phyloP scores from a whole-genome alignment of 805 yeast genomes.

The Metschnikowia vanudenii region DNA sequence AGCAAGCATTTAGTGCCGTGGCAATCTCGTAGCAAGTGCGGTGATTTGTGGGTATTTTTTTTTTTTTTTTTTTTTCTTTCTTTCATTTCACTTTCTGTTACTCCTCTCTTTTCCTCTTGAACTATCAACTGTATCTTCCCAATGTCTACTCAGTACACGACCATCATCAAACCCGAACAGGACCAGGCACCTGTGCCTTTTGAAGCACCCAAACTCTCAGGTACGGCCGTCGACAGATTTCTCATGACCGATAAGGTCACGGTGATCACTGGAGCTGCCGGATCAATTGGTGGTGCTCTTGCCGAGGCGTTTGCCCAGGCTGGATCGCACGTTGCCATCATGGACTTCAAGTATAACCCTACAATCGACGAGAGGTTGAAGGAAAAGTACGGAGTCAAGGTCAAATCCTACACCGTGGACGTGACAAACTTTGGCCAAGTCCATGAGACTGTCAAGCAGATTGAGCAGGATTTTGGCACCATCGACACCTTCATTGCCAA shows the following conservation, averaged over 20 bases:
- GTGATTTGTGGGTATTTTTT: no score
- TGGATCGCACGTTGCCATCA: conserved; percentile 53
- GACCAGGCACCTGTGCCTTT: conserved; percentile 19
- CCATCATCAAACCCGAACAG: conserved; percentile 21
- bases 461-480: conserved; percentile 68
- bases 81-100: no score
- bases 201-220: conserved; percentile 16
- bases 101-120: no score
- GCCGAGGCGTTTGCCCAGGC: conserved; percentile 50
- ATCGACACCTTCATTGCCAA: conserved; percentile 85
- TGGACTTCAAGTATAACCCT: conserved; percentile 37
- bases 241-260: conserved; percentile 25
- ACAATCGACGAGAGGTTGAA: conserved; percentile 27
- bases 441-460: conserved; percentile 46
- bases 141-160: conserved; percentile 13
- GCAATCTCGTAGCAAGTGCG: background rate
- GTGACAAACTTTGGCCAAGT: conserved; percentile 52
- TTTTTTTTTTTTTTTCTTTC: background rate
- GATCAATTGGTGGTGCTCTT: conserved; percentile 31
- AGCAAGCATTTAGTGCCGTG: background rate
- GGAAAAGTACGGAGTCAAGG: conserved; percentile 55
- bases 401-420: conserved; percentile 63
- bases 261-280: conserved; percentile 32
- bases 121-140: no score
- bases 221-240: conserved; percentile 19